Evolutionary conservation across 73 alveolate species (phyloP).

Genomic region (Paramecium octaurelia): DNA sequence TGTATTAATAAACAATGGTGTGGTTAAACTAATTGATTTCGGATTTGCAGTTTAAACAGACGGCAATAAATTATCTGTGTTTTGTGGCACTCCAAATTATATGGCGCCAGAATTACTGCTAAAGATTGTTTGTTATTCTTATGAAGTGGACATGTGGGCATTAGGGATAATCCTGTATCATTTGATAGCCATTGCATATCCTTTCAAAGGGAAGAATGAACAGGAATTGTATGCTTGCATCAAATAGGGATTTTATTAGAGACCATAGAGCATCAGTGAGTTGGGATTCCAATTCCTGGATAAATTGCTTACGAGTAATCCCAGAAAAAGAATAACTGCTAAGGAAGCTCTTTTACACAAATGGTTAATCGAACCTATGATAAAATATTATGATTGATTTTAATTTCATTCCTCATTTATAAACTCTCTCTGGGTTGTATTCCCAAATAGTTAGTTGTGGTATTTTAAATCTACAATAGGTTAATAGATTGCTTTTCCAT

Average conservation of each 20-base stretch:
- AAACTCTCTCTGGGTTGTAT: not conserved
- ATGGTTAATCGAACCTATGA: constrained; percentile 26
- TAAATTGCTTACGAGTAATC: not conserved
- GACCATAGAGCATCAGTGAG: not conserved
- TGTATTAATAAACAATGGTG: not conserved
- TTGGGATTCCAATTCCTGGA: not conserved
- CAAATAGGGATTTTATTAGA: not conserved
- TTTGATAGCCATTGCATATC: not conserved
- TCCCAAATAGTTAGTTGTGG: not conserved
- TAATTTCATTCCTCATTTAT: not conserved
- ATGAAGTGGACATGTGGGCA: constrained; percentile 47
- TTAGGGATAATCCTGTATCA: not conserved
- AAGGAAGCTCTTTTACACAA: not conserved
- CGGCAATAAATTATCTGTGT: not conserved
- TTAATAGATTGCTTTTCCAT: not conserved
- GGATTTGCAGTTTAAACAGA: constrained; percentile 37
- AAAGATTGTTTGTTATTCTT: not conserved
- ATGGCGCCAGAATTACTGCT: constrained; percentile 37
- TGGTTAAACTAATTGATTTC: not conserved
- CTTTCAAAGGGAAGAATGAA: constrained; percentile 8
- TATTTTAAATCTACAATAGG: not conserved
- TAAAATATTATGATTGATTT: not conserved
- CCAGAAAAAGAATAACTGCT: not conserved
- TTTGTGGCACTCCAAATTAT: constrained; percentile 50
- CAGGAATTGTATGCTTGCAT: not conserved